Base-by-base conservation (phyloP, 2,329 filamentous ascomycete species). In the Gyromitra esculenta region DNA sequence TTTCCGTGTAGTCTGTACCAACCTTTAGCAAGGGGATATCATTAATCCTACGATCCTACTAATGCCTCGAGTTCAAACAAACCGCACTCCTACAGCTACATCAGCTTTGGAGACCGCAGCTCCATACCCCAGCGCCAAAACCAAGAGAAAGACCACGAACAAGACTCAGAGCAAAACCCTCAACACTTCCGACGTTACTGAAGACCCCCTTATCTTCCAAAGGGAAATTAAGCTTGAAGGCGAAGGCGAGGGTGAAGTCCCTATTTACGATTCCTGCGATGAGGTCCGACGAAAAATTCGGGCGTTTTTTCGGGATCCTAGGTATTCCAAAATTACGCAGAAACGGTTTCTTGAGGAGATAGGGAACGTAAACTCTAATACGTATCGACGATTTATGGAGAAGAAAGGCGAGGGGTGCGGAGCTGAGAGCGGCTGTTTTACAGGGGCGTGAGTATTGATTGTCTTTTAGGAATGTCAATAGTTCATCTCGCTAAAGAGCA, bases 281-380 rank as follows among this genome's bases (percentile, higher is more conserved):
- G 75, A 77, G 31, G 48, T 77, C 25, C 75, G 75, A 21, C 72
- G 75, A 39, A 77, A 77, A 54, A 75, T 77, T 13, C 73, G 75
- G 35, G 75, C 75, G 5, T 77, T 77, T 35, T 77, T 77, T 4
- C 48, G 73, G 25, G 57, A 75, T 41, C 73, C 73, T 1, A 75
- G 66, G 21, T 73, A 77, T 35, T 64, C 64, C 31, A 77, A 72
- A 37, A 59, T 74, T 13, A 77, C 72, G 4, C 72, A 75, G 18
- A 77, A 77, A 66, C 54, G 66, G 18, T 77, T 77, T 45, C 52
- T 64, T 3, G 73, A 71, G 45, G 75, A 71, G 43, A 75, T 75
- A 56, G 72, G 72, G 7, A 57, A 63, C 15, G 66, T 77, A 13
- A 77, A 77, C 65, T 63, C 71, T 6, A 75, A 75, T 18, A 75